A percentile compares a stretch with the other conserved stretches of the same genome.
Conservation (phyloP, 306 rosid species). For the Prunus dulcis region DNA sequence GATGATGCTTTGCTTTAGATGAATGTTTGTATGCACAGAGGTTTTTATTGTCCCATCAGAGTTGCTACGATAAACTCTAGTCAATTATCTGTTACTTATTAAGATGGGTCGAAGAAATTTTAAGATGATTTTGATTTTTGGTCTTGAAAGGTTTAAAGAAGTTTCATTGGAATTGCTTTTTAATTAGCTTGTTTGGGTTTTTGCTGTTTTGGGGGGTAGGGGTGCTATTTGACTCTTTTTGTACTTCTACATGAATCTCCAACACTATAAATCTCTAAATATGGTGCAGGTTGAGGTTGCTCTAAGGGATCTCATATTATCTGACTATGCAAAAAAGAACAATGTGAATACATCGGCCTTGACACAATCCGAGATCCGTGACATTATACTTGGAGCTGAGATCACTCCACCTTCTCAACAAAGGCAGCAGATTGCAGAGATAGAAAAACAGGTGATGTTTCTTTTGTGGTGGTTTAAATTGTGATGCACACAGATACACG, state of each 20-base stretch:
- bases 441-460: constrained; percentile 83
- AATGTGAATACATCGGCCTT: constrained; percentile 95
- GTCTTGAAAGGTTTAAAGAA: neutral
- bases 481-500: neutral
- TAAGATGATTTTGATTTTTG: neutral
- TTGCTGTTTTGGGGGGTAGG: no score
- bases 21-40: neutral
- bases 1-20: neutral
- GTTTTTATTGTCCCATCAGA: neutral
- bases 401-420: constrained; percentile 99
- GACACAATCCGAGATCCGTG: constrained; percentile 98
- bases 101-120: neutral
- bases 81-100: neutral
- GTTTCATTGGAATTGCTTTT: neutral
- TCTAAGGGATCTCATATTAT: constrained; percentile 91
- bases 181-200: neutral
- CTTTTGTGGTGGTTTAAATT: constrained; percentile 6
- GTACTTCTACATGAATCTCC: neutral
- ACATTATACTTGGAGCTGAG: constrained; percentile 98
- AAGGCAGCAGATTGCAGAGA: constrained; percentile 97
- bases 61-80: neutral
- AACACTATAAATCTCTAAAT: neutral
- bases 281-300: constrained; percentile 94
- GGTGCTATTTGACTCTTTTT: neutral
- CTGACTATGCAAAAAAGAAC: constrained; percentile 98